Base-by-base conservation (phyloP, 2,329 filamentous ascomycete genomes). In the Chaetomiaceae sp. region DNA sequence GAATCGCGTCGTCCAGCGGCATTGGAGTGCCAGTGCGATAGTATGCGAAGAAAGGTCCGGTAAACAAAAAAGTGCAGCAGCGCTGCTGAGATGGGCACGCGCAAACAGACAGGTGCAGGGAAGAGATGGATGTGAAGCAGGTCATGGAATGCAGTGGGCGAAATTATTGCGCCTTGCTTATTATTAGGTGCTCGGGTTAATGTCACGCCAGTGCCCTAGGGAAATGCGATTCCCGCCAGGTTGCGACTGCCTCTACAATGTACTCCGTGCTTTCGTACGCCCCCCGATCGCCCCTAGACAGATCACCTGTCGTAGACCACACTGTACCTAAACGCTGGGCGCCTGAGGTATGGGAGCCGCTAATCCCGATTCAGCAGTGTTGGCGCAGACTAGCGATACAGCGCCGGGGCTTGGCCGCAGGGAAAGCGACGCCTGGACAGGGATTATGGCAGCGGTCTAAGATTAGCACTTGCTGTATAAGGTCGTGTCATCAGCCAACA, bases 321-420 rank as follows among this genome's bases (percentile, higher is more conserved):
- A 42, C 42, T 45, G 42, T 42, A 22, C 38, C 12, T 29, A 29
- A 6, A 30, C 4, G 27, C 6, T 30, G 10, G 27, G 10, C 14
- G 34, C 38, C 27, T 38, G 38, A 34, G 34, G 44, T 26, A 45
- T 37, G 43, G 32, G n/a, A 10, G 24, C 44, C 30, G 40, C 44
- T 49, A 48, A 35, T 27, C 46, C 45, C 40, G 38, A 51, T 51
- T 45, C 38, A 47, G 49, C 47, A 15, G n/a, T 27, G 43, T 40
- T 45, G 43, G 51, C 48, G 48, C 45, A 27, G 45, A 53, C 49
- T 52, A 54, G 47, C 47, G 51, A 54, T 17, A 36, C 37, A 45
- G 29, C 12, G 40, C 15, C 39, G 47, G 47, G 40, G 44, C 47
- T 39, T 37, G 11, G 46, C 19, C 41, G 39, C 26, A 24, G 26